These are phyloP conservation scores for Entomophthora muscae DNA, from an alignment of 371 early-diverging fungal genomes.

Conservation along the genomic window DNA sequence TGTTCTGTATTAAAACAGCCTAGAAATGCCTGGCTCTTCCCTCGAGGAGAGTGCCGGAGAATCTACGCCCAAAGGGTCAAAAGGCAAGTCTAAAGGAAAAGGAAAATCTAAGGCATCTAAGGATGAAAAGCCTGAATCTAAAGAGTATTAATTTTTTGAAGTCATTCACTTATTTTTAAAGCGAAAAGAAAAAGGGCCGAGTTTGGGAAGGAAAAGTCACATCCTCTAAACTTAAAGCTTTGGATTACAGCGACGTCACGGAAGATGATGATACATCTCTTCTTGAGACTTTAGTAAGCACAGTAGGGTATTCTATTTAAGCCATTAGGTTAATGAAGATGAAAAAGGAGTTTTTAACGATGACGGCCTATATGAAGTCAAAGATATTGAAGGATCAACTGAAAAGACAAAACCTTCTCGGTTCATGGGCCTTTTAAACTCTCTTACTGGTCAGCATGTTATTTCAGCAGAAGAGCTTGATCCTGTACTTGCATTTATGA, in stretches of 20 bases:
- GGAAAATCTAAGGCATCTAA: too few species aligned
- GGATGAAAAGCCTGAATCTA: too few species aligned
- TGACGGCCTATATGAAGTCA: conserved; percentile 69
- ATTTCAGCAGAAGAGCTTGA: conserved; percentile 44
- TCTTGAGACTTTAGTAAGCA: conserved; percentile 13
- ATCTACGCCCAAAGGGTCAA: too few species aligned
- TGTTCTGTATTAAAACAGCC: conserved; percentile 34
- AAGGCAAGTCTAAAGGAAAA: too few species aligned
- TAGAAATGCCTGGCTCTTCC: conserved; percentile 29
- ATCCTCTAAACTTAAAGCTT: conserved; percentile 37
- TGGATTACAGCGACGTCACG: conserved; percentile 39
- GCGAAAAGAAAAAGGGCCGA: conserved; percentile 38
- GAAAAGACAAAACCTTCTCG: conserved; percentile 17
- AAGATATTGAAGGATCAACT: conserved; percentile 38
- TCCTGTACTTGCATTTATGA: conserved; percentile 59
- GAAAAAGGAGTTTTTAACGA: conserved; percentile 32
- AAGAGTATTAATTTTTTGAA: too few species aligned
- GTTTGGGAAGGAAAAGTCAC: conserved; percentile 47
- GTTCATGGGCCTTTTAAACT: conserved; percentile 43
- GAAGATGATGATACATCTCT: conserved; percentile 14
- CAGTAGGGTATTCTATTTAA: not conserved
- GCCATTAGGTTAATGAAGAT: conserved; percentile 31
- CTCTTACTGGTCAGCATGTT: conserved; percentile 40
- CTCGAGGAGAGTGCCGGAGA: too few species aligned
- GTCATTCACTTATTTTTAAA: too few species aligned